A percentile compares a stretch with the other conserved stretches of the same genome.
phyloP scores from a whole-genome alignment of 2,329 filamentous ascomycete genomes.

The Botrytis byssoidea region DNA sequence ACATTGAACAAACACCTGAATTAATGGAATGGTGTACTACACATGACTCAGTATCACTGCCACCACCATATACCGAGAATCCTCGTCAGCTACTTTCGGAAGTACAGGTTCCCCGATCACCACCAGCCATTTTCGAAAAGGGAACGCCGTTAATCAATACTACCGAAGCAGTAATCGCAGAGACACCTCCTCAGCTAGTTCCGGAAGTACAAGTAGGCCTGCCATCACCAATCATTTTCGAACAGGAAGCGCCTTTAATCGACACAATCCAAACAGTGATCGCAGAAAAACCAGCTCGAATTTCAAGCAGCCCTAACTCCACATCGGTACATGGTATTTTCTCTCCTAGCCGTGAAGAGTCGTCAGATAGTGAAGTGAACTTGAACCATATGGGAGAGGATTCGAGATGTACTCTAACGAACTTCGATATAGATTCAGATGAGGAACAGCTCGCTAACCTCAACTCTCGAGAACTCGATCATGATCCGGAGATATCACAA shows the following conservation, averaged over 20 bases:
- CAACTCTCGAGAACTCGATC: constrained; percentile 1
- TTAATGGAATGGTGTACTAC: background rate
- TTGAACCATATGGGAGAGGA: background rate
- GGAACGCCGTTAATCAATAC: too few relatives aligned
- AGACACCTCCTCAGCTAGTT: too few relatives aligned
- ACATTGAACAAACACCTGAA: background rate
- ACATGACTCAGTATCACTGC: background rate
- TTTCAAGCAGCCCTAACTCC: background rate
- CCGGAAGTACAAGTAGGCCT: too few relatives aligned
- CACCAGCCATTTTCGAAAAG: background rate
- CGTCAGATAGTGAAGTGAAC: background rate
- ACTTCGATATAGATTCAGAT: background rate
- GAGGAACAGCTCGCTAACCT: background rate
- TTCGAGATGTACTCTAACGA: background rate
- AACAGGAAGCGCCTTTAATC: too few relatives aligned
- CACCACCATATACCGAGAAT: background rate
- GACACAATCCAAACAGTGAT: too few relatives aligned
- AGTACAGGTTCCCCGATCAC: background rate
- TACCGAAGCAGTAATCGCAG: too few relatives aligned
- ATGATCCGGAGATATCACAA: background rate
- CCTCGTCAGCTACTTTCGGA: background rate
- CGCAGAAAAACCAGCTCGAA: background rate
- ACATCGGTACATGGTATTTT: background rate
- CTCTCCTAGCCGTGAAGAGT: background rate
- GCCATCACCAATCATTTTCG: too few relatives aligned